Evolutionary conservation across 306 rosid genomes (phyloP).

Genomic region (Prunus campanulata): DNA sequence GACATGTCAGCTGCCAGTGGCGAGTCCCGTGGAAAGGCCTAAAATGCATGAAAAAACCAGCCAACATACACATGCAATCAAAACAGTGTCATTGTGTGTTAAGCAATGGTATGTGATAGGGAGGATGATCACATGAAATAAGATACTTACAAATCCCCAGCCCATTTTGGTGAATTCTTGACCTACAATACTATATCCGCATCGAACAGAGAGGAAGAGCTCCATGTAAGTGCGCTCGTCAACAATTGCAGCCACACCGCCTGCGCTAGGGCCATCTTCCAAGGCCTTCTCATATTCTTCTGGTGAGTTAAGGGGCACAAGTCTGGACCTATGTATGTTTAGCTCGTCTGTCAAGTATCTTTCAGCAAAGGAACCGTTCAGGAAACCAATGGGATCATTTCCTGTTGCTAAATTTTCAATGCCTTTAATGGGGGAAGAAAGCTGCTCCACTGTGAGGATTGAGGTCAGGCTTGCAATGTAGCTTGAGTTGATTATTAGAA

Average conservation of each 20-base stretch:
- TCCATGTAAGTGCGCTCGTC: conserved; percentile 67
- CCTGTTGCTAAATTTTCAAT: conserved; percentile 22
- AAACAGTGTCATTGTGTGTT: no score
- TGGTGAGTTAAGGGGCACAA: no score
- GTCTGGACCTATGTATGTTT: no score
- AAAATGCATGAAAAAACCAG: background rate
- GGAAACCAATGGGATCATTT: conserved; percentile 58
- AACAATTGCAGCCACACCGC: conserved; percentile 65
- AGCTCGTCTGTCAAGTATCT: conserved; percentile 27
- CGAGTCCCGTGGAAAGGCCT: conserved; percentile 76
- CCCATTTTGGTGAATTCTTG: conserved; percentile 56
- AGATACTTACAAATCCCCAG: conserved; percentile 71
- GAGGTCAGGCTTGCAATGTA: no score
- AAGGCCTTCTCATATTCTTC: conserved; percentile 25
- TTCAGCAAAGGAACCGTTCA: conserved; percentile 44
- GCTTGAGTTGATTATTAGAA: no score
- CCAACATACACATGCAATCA: background rate
- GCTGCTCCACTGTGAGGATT: no score
- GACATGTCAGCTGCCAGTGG: conserved; percentile 51
- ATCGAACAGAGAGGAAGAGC: conserved; percentile 63
- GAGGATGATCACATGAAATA: no score
- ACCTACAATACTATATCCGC: conserved; percentile 31
- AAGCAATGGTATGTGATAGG: no score
- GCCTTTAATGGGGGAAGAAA: no score
- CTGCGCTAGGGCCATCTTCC: conserved; percentile 45